Conservation (phyloP, 2,329 filamentous ascomycete genomes). For the Cladophialophora immunda region DNA sequence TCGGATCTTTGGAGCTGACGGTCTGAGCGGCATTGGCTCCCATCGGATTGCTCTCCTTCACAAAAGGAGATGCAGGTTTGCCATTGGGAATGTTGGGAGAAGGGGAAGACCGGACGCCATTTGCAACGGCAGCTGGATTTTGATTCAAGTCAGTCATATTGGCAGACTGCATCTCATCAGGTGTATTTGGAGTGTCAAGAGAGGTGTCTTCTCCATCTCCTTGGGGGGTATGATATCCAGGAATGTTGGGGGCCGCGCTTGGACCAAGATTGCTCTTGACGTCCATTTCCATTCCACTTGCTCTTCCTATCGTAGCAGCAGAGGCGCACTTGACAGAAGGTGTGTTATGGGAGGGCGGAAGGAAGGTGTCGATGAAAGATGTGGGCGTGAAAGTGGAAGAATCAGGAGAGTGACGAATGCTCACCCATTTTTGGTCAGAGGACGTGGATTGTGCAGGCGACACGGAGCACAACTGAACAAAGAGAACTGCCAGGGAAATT, state of each 20-base stretch:
- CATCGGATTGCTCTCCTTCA: conserved; percentile 67
- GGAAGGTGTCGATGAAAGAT: conserved; percentile 6
- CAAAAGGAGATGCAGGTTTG: conserved; percentile 63
- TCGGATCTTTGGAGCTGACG: conserved; percentile 71
- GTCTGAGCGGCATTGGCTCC: conserved; percentile 64
- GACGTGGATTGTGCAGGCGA: conserved; percentile 25
- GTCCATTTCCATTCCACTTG: conserved; percentile 17
- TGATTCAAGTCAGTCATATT: conserved; percentile 40
- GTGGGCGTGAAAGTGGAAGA: conserved; percentile 10
- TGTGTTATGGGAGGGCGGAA: background rate
- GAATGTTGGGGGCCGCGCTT: conserved; percentile 22
- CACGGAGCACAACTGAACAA: conserved; percentile 25
- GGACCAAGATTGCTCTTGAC: conserved; percentile 9
- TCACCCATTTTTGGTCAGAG: conserved; percentile 36
- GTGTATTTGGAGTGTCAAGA: conserved; percentile 2
- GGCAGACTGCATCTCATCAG: conserved; percentile 3
- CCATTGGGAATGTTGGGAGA: conserved; percentile 55
- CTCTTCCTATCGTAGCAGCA: conserved; percentile 6
- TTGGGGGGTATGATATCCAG: conserved; percentile 8
- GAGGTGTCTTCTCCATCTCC: conserved; percentile 1
- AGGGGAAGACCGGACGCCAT: conserved; percentile 47
- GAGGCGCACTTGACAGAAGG: background rate
- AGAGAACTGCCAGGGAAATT: conserved; percentile 22
- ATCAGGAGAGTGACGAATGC: conserved; percentile 25
- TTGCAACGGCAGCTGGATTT: conserved; percentile 46